Percentiles rank a stretch among this genome's conserved stretches.
These are phyloP conservation scores for Globisporangium rhizosaccharum DNA, from an alignment of 352 stramenopile species.

Conservation along the genomic window DNA sequence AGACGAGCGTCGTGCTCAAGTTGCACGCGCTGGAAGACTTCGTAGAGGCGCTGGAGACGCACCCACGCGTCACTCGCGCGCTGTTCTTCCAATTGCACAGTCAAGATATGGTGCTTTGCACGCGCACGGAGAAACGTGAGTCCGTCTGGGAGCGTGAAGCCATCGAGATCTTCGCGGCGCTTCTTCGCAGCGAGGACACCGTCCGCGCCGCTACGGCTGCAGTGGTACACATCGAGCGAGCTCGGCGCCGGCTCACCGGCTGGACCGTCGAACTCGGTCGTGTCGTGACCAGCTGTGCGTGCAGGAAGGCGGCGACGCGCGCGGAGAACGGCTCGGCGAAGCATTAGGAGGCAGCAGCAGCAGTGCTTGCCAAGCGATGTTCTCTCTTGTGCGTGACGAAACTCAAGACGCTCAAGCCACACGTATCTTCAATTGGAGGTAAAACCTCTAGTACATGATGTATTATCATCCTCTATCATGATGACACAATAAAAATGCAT, in stretches of 20 bases:
- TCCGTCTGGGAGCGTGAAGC: constrained; percentile 8
- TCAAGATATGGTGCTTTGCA: constrained; percentile 21
- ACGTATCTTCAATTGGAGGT: too few relatives aligned
- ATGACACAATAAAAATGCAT: too few relatives aligned
- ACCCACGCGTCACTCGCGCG: constrained; percentile 48
- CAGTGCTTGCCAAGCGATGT: neutral
- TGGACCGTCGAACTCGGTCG: constrained; percentile 17
- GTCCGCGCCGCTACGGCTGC: constrained; percentile 24
- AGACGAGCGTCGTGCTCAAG: constrained; percentile 22
- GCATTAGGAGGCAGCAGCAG: constrained; percentile 23
- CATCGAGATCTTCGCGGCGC: constrained; percentile 12
- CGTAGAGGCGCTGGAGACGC: constrained; percentile 53
- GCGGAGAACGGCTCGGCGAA: constrained; percentile 52
- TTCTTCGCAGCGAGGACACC: constrained; percentile 15
- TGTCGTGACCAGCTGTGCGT: constrained; percentile 54
- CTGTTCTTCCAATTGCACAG: constrained; percentile 38
- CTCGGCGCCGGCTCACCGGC: constrained; percentile 16
- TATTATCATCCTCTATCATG: too few relatives aligned
- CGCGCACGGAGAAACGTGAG: constrained; percentile 8
- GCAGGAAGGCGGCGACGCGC: constrained; percentile 53
- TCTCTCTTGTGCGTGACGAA: neutral
- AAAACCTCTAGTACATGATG: too few relatives aligned
- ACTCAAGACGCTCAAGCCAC: too few relatives aligned
- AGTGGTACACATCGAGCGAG: constrained; percentile 43
- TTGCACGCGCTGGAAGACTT: constrained; percentile 44